phyloP scores from a whole-genome alignment of 2,329 filamentous ascomycete genomes.

The Thielaviopsis ethacetica region DNA sequence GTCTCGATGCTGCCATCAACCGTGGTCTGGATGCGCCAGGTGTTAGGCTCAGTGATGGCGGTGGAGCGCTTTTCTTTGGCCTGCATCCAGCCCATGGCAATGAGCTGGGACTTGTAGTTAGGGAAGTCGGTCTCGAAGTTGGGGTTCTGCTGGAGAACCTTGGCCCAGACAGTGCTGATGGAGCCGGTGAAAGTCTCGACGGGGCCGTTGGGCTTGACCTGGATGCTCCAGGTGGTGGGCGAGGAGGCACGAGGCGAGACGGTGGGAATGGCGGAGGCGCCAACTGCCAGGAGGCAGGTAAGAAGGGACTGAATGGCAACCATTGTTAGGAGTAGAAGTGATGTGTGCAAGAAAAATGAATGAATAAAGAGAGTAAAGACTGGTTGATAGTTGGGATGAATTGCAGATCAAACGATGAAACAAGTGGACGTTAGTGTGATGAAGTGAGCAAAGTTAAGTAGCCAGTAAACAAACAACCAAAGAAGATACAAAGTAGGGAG shows the following conservation, averaged over 20 bases:
- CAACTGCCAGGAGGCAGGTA: conserved; percentile 8
- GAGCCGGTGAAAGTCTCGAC: conserved; percentile 2
- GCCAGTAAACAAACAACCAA: background rate
- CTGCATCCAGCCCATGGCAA: conserved; percentile 3
- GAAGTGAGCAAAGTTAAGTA: background rate
- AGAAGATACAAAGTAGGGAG: background rate
- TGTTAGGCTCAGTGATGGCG: background rate
- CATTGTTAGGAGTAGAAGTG: conserved; percentile 12
- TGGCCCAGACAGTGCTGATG: conserved; percentile 2
- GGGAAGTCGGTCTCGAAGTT: conserved; percentile 9
- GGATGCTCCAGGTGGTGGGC: conserved; percentile 6
- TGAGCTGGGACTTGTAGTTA: conserved; percentile 8
- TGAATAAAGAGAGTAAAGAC: background rate
- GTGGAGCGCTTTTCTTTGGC: background rate
- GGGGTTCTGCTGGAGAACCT: conserved; percentile 4
- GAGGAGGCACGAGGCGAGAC: background rate
- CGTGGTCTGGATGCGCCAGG: conserved; percentile 7
- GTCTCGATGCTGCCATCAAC: background rate
- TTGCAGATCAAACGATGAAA: background rate
- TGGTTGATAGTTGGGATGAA: background rate
- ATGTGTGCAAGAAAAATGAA: background rate
- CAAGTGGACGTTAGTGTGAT: no score
- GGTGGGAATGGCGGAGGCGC: conserved; percentile 7
- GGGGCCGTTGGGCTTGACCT: conserved; percentile 1
- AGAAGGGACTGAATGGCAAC: conserved; percentile 5